phyloP scores from a whole-genome alignment of 1,284 basidiomycete genomes.

The Sanghuangporus baumii region DNA sequence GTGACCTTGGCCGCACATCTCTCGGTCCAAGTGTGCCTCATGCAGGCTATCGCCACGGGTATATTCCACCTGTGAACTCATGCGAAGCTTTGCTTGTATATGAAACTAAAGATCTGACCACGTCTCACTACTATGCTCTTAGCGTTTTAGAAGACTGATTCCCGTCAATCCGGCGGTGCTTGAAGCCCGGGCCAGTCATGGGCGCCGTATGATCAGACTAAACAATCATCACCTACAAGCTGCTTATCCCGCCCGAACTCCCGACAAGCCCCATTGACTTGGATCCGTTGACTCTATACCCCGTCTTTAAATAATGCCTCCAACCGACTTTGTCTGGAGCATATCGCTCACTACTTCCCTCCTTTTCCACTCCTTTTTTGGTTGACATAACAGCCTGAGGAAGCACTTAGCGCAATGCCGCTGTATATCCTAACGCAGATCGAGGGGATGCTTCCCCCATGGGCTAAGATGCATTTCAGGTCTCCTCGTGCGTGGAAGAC shows the following conservation, averaged over 20 bases:
- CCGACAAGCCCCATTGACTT: neutral
- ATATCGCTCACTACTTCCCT: neutral
- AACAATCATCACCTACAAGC: neutral
- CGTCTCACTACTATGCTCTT: no score
- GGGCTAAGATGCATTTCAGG: neutral
- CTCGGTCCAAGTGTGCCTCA: no score
- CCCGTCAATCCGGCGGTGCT: neutral
- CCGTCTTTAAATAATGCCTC: neutral
- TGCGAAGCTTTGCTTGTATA: no score
- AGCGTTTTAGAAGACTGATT: no score
- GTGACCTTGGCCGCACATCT: no score
- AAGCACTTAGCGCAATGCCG: neutral
- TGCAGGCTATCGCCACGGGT: no score
- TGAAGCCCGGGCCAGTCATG: neutral
- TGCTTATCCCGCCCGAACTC: neutral
- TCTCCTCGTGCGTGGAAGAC: constrained; percentile 20
- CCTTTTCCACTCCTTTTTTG: no score
- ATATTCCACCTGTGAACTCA: no score
- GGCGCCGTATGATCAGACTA: neutral
- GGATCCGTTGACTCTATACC: neutral
- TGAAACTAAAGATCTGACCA: no score
- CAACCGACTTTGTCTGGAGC: neutral
- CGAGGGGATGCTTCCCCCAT: neutral
- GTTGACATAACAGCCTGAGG: no score
- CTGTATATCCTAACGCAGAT: neutral